Evolutionary conservation across 257 asterid species (phyloP).

Genomic region (Solanum rostratum): DNA sequence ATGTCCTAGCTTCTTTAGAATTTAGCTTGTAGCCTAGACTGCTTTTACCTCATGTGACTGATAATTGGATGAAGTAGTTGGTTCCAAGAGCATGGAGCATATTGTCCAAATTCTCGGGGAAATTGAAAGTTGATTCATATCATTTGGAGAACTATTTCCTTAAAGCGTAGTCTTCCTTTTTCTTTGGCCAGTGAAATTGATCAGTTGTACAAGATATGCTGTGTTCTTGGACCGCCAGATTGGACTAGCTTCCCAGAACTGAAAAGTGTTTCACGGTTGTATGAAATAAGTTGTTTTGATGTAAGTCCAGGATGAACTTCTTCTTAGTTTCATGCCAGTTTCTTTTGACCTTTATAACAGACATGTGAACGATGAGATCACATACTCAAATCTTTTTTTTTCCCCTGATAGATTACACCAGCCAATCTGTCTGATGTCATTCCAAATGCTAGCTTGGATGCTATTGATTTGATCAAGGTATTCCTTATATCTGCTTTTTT

Average conservation of each 20-base stretch:
- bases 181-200: constrained; percentile 68
- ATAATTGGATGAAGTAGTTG: not conserved
- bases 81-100: not conserved
- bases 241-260: constrained; percentile 76
- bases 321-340: not conserved
- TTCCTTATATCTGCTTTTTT: not conserved
- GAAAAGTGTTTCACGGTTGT: constrained; percentile 47
- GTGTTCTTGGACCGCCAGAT: constrained; percentile 82
- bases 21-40: not conserved
- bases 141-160: not conserved
- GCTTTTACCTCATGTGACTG: not conserved
- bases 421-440: constrained; percentile 55
- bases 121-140: not conserved
- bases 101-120: not conserved
- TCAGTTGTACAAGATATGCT: constrained; percentile 85
- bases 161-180: not conserved
- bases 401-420: constrained; percentile 40
- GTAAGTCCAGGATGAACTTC: constrained; percentile 28
- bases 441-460: constrained; percentile 79
- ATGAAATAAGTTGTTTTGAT: constrained; percentile 44
- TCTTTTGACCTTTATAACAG: not conserved
- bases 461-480: constrained; percentile 88
- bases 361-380: not conserved
- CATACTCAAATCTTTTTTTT: not conserved
- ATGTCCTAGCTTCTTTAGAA: not conserved